These are phyloP conservation scores for Prunus davidiana DNA, from an alignment of 306 rosid species.

Conservation along the genomic window DNA sequence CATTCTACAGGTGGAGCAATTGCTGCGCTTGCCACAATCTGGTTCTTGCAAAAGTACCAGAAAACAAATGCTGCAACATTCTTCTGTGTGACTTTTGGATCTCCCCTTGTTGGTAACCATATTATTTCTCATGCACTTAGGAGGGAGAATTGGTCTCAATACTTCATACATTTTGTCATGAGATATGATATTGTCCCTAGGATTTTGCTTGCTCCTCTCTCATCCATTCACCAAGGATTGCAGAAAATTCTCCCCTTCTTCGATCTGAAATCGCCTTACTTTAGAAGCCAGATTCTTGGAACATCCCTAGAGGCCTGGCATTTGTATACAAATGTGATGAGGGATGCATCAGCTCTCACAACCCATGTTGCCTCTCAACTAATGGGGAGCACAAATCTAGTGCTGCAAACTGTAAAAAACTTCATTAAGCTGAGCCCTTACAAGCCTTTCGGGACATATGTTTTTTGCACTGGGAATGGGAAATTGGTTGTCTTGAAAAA, in stretches of 20 bases:
- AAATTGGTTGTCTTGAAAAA: slow-evolving; percentile 44
- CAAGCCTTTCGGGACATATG: slow-evolving; percentile 71
- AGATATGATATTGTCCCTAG: slow-evolving; percentile 70
- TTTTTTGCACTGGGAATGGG: slow-evolving; percentile 50
- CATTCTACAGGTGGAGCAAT: slow-evolving; percentile 63
- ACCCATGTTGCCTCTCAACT: slow-evolving; percentile 63
- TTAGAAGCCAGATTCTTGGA: not conserved
- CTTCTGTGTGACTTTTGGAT: slow-evolving; percentile 67
- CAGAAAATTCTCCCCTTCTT: slow-evolving; percentile 31
- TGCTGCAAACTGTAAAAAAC: slow-evolving; percentile 47
- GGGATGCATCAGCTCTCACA: slow-evolving; percentile 43
- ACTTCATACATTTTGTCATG: slow-evolving; percentile 58
- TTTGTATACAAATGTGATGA: slow-evolving; percentile 51
- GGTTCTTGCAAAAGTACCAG: slow-evolving; percentile 46
- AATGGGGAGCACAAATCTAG: slow-evolving; percentile 64
- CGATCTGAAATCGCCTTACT: not conserved
- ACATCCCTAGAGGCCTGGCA: not conserved
- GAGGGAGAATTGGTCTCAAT: slow-evolving; percentile 61
- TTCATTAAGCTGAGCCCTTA: slow-evolving; percentile 69
- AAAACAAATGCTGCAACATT: slow-evolving; percentile 6
- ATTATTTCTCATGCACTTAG: slow-evolving; percentile 73
- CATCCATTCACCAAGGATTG: slow-evolving; percentile 33
- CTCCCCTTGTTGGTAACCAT: slow-evolving; percentile 68
- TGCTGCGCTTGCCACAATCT: slow-evolving; percentile 60
- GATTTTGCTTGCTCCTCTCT: slow-evolving; percentile 54